Base-by-base conservation (phyloP, 2,329 filamentous ascomycete species). In the Penicillium sp. region DNA sequence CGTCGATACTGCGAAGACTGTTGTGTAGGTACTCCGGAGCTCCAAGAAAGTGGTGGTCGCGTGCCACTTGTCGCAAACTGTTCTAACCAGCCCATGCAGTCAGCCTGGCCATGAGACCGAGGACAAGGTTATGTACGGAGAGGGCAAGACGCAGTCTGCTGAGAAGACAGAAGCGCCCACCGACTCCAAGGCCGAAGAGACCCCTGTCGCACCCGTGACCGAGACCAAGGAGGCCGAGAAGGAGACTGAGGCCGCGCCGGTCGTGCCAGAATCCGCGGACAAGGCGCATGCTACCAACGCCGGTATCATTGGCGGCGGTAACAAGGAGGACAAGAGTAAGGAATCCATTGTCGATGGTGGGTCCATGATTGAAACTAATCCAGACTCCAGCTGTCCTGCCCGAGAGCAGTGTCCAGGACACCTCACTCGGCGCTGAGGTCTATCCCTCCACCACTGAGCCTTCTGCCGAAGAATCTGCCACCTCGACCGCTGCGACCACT, bases 21-120 rank as follows among this genome's bases (percentile, higher is more conserved):
- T 68, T 38, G 56, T 68, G 72, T 74, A 62, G 67, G 68, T 68
- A 39, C 23, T 15, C 15, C 34, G 12, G 18, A 24, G 43, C 26
- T 33, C 36, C 51, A 47, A 42, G 33, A 38, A 50, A 13, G 36
- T 23, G 29, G 42, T 53, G 60, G 47, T 57, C 54, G 51, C 54
- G 54, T 59, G 58, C 58, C 55, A 45, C 41, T 42, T 23, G 13
- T 24, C 44, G 15, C 31, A 21, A 6, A 46, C 6, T 3, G 33
- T 42, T 28, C 46, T 51, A 36, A 48, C 23, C 31, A n/a, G 23
- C 42, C 31, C 41, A 24, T 21, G 2, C 45, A 67, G 65, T n/a
- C 50, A 59, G 8, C 58, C 65, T 23, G 51, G 52, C 7, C 45
- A 66, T 2, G 48, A 64, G 34, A 52, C 56, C 7, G 65, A 68